Percentiles rank a stretch among this genome's conserved stretches.
Conservation (phyloP, 495 filamentous ascomycete species). For the Penicillium pancosmium region DNA sequence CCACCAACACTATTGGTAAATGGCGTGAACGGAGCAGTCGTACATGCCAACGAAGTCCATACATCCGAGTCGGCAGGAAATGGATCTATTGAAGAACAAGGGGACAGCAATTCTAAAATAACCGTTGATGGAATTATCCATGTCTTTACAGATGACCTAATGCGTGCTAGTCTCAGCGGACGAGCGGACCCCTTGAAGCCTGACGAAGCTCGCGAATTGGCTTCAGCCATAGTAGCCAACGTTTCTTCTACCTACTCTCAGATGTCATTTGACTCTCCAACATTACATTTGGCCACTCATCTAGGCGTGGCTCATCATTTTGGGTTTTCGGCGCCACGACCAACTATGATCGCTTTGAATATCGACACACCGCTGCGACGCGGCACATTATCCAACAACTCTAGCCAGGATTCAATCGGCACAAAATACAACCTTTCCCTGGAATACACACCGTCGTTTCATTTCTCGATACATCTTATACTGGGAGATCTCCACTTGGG, state of each 20-base stretch:
- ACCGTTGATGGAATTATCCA: constrained; percentile 41
- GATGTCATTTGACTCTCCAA: constrained; percentile 24
- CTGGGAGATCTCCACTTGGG: constrained; percentile 32
- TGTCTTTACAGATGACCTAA: constrained; percentile 37
- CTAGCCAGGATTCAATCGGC: neutral
- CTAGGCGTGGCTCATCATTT: constrained; percentile 45
- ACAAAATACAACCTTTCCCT: constrained; percentile 32
- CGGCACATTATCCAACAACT: neutral
- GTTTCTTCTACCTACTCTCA: constrained; percentile 34
- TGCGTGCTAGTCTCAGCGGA: constrained; percentile 35
- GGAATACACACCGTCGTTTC: constrained; percentile 34
- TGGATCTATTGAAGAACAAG: constrained; percentile 12
- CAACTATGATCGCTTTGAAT: constrained; percentile 27
- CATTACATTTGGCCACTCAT: constrained; percentile 36
- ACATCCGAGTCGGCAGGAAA: neutral
- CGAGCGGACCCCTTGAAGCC: constrained; percentile 27
- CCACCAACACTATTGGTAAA: constrained; percentile 73
- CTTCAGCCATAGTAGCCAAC: constrained; percentile 36
- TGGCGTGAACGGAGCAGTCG: constrained; percentile 48
- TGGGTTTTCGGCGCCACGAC: constrained; percentile 30
- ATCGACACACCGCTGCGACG: constrained; percentile 14
- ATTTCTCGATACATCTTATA: constrained; percentile 35
- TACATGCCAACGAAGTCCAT: constrained; percentile 5
- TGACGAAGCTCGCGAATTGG: constrained; percentile 40
- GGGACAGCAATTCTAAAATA: constrained; percentile 16